These are phyloP conservation scores for Phytophthora meadii DNA, from an alignment of 352 stramenopile genomes.

Conservation along the genomic window DNA sequence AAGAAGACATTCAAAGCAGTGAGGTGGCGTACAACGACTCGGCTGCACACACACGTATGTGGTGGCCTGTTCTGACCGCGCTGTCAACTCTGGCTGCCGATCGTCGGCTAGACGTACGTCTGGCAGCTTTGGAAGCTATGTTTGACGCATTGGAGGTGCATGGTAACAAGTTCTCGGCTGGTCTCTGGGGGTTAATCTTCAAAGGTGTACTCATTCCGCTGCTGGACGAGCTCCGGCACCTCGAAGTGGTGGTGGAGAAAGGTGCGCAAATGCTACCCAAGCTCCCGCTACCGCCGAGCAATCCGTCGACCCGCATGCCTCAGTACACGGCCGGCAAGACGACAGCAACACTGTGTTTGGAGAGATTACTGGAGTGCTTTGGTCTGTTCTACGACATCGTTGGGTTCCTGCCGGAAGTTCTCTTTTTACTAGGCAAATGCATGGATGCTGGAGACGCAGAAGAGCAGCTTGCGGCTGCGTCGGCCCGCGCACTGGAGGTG, in stretches of 20 bases:
- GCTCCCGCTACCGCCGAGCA: constrained; percentile 36
- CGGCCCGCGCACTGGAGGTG: constrained; percentile 63
- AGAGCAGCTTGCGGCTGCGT: constrained; percentile 69
- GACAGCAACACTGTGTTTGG: constrained; percentile 71
- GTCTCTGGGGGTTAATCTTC: constrained; percentile 87
- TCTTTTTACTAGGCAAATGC: constrained; percentile 79
- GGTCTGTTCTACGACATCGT: constrained; percentile 83
- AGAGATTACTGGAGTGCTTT: constrained; percentile 74
- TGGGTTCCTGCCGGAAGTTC: constrained; percentile 76
- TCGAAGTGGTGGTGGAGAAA: constrained; percentile 70
- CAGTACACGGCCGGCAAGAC: constrained; percentile 52
- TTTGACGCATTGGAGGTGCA: constrained; percentile 78
- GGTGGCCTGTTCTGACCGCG: constrained; percentile 97
- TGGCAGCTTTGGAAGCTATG: constrained; percentile 73
- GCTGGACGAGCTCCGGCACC: constrained; percentile 76
- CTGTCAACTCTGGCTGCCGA: constrained; percentile 95
- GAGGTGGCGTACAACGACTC: constrained; percentile 73
- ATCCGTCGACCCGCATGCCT: constrained; percentile 35
- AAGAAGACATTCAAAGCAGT: constrained; percentile 8
- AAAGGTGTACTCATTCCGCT: constrained; percentile 88
- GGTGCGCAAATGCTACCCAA: constrained; percentile 45
- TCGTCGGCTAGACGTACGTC: constrained; percentile 87
- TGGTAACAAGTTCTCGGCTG: constrained; percentile 72
- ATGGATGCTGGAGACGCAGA: constrained; percentile 80
- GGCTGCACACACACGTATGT: constrained; percentile 72